Base-by-base conservation (phyloP, 2,329 filamentous ascomycete species). In the Beauveria sp. region DNA sequence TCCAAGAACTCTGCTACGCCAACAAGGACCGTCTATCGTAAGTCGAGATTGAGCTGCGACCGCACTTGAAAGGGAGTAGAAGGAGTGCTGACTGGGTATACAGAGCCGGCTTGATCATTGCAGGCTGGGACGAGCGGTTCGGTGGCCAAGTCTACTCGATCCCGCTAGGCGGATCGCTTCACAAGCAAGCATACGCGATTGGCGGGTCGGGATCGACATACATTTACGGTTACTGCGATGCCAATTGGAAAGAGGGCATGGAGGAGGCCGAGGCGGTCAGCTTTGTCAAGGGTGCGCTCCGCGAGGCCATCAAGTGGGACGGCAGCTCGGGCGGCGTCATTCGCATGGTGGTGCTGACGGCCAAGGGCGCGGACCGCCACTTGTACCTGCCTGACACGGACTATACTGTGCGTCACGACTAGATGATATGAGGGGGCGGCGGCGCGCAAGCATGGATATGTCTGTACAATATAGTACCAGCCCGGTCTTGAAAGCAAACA, bases 301-400 rank as follows among this genome's bases (percentile, higher is more conserved):
- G 86, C 71, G 93, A 99, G 81, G 95, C 95, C 18, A 98, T 99
- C 83, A 96, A 96, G 79, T 99, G 95, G 95, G 95, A 99, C 74
- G 95, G 95, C 66, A 97, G 93, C 80, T 98, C 95, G 3, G 95
- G 95, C 67, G 95, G 95, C 79, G 95, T 99, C 63, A 99, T 99
- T 71, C 87, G 95, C 69, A 91, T 99, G 90, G 93, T 98, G 65
- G 95, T 99, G 63, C 79, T 99, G 77, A 99, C 93, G 65, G 87
- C 86, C 70, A 86, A 89, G 72, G 95, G 95, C 42, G 93, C 93
- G 7, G 87, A 95, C 77, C 86, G 95, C 78, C 95, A 98, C 80
- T 78, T 99, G 73, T 99, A 98, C 76, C 83, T 99, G 71, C 95
- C 95, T 49, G 93, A 99, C 79, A 90, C 89, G 71, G 86, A 88